Evolutionary conservation across 2,329 filamentous ascomycete genomes (phyloP).

Genomic region (Beauveria rudraprayagi): DNA sequence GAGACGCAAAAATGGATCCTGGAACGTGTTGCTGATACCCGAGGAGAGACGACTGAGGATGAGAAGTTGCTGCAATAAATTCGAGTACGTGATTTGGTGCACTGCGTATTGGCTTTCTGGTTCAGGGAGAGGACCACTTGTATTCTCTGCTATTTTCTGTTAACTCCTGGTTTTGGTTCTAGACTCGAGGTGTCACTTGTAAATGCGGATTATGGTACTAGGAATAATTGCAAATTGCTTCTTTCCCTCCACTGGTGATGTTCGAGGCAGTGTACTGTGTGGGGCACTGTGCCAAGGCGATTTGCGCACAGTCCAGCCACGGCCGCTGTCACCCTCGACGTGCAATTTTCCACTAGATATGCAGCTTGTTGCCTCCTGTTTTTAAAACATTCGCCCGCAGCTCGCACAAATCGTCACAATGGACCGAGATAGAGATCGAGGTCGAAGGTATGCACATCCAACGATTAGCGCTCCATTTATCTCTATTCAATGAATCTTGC

Average conservation of each 20-base stretch:
- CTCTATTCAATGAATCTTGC: background rate
- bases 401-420: background rate
- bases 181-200: background rate
- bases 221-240: background rate
- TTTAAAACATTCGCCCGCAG: background rate
- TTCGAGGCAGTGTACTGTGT: background rate
- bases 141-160: background rate
- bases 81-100: background rate
- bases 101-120: background rate
- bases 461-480: background rate
- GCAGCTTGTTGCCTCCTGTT: background rate
- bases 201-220: background rate
- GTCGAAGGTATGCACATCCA: constrained; percentile 11
- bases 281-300: background rate
- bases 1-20: constrained; percentile 47
- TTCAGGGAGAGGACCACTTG: background rate
- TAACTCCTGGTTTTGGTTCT: background rate
- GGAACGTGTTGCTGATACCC: constrained; percentile 27
- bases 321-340: background rate
- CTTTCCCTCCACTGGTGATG: background rate
- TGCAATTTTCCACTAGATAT: background rate
- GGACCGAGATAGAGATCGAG: constrained; percentile 14
- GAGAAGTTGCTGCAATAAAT: constrained; percentile 27
- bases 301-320: background rate
- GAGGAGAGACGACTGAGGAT: constrained; percentile 42